Evolutionary conservation across 371 early-diverging fungal genomes (phyloP).

Genomic region (Zychaea mexicana): DNA sequence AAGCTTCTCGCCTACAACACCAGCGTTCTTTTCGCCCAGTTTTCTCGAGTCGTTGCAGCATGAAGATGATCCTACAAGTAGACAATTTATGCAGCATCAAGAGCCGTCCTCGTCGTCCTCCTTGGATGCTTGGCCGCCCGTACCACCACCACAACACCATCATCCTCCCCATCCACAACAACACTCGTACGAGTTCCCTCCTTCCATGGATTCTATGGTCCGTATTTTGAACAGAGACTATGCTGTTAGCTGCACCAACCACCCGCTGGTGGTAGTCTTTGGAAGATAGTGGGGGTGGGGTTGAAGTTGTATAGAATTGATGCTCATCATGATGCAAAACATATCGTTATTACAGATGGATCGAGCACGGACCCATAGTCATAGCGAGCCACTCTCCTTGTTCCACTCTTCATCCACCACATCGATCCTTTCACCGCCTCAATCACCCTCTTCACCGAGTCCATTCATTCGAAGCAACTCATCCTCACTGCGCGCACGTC

Average conservation of each 20-base stretch:
- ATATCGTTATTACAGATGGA: background rate
- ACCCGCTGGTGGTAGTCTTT: constrained; percentile 1
- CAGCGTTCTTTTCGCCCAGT: constrained; percentile 70
- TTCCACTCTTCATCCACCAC: constrained; percentile 10
- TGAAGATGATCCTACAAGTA: constrained; percentile 29
- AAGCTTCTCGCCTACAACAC: constrained; percentile 49
- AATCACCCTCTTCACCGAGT: constrained; percentile 23
- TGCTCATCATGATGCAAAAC: background rate
- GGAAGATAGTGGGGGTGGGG: background rate
- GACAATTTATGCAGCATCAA: background rate
- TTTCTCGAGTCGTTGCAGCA: constrained; percentile 64
- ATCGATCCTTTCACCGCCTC: constrained; percentile 18
- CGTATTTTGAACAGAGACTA: background rate
- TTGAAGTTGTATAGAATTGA: background rate
- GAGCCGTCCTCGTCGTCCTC: background rate
- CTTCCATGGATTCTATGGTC: constrained; percentile 11
- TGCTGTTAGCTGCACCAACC: too few species aligned
- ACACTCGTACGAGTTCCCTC: constrained; percentile 2
- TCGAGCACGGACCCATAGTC: constrained; percentile 14
- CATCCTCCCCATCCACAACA: constrained; percentile 3
- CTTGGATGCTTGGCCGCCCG: background rate
- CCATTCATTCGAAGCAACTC: background rate
- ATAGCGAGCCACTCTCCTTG: constrained; percentile 14
- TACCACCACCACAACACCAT: background rate
- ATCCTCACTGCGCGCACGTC: background rate